phyloP scores from a whole-genome alignment of 371 early-diverging fungal species.

The Mortierella sp. region DNA sequence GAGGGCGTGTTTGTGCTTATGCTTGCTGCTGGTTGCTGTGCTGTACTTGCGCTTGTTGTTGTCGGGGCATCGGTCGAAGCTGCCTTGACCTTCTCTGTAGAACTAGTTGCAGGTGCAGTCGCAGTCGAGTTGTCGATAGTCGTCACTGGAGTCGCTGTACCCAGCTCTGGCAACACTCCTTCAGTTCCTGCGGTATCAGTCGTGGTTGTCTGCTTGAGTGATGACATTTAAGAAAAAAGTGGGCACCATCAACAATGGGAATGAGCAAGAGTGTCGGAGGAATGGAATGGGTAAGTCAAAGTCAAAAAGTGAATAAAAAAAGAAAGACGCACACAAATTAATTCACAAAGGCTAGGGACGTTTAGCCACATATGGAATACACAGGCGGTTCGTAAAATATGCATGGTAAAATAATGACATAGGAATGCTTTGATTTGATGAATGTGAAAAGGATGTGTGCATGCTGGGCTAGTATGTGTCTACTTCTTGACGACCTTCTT shows the following conservation, averaged over 20 bases:
- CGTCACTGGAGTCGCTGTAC: neutral
- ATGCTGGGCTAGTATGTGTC: neutral
- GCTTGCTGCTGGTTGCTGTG: neutral
- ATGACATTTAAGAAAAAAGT: neutral
- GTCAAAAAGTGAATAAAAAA: neutral
- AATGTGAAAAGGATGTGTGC: neutral
- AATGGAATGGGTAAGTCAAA: neutral
- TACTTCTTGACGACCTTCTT: conserved; percentile 56
- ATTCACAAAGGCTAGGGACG: neutral
- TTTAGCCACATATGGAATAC: too few species aligned
- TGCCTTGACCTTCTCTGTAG: neutral
- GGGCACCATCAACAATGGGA: neutral
- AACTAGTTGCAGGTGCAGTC: neutral
- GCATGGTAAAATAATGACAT: too few species aligned
- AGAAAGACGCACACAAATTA: neutral
- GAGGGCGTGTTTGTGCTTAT: too few species aligned
- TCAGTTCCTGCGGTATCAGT: neutral
- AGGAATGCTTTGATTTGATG: neutral
- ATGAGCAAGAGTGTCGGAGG: neutral
- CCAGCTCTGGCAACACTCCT: neutral
- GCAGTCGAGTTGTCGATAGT: neutral
- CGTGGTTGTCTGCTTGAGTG: neutral
- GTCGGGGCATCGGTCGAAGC: neutral
- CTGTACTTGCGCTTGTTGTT: neutral
- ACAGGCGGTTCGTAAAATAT: too few species aligned